Evolutionary conservation across 108 stramenopile genomes (phyloP).

Genomic region (Nannochloropsis oceanica): DNA sequence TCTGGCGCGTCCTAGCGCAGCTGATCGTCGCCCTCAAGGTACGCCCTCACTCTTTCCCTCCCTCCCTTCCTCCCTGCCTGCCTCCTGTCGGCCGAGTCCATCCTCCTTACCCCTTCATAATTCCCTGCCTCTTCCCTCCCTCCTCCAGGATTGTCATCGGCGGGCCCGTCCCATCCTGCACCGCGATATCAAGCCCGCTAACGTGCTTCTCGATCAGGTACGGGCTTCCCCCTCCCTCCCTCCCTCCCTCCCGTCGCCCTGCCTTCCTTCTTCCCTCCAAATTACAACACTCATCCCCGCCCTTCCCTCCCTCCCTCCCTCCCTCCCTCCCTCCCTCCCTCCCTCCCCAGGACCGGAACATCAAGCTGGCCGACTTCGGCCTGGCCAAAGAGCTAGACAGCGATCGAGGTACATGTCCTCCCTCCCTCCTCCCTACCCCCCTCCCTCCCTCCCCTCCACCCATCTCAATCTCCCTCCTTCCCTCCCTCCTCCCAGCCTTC

Average conservation of each 20-base stretch:
- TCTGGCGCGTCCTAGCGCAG: conserved; percentile 43
- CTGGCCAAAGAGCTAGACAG: conserved; percentile 44
- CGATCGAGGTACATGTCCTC: neutral
- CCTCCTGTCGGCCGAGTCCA: neutral
- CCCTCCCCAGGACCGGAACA: neutral
- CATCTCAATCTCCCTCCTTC: neutral
- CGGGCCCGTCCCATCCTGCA: conserved; percentile 36
- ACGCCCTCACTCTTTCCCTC: conserved; percentile 20
- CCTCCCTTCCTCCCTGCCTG: neutral
- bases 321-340: neutral
- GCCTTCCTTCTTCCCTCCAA: neutral
- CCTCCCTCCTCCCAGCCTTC: conserved; percentile 1
- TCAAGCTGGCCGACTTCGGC: conserved; percentile 48
- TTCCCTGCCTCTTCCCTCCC: neutral
- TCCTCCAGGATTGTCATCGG: neutral
- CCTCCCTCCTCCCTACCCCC: neutral
- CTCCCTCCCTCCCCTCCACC: neutral
- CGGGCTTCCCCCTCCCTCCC: neutral
- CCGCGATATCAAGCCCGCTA: conserved; percentile 51
- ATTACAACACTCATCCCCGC: neutral
- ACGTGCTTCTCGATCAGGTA: conserved; percentile 36
- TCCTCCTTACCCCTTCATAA: neutral
- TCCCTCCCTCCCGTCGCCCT: neutral
- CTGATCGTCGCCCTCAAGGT: conserved; percentile 39
- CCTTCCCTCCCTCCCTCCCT: neutral